Percentiles rank a stretch among this genome's conserved stretches.
These are phyloP conservation scores for Starmerella potacharoeniae DNA, from an alignment of 805 yeast genomes.

Conservation along the genomic window DNA sequence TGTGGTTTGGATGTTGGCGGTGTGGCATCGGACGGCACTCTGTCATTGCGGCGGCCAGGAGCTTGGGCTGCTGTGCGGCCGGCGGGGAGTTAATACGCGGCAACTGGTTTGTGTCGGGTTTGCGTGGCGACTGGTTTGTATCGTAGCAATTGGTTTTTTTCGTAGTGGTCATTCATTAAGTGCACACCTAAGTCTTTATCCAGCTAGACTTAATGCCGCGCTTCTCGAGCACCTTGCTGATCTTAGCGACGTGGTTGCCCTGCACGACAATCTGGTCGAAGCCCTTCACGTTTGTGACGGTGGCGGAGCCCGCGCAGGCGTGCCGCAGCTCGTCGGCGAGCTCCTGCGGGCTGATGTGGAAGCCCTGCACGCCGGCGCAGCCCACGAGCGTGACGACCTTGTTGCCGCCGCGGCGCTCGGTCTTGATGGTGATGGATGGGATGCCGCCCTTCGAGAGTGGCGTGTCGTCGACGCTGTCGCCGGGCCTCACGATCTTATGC, in stretches of 20 bases:
- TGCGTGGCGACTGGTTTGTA: too few species aligned
- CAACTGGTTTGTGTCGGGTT: too few species aligned
- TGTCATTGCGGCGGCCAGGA: too few species aligned
- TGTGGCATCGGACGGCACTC: too few species aligned
- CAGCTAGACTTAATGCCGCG: slow-evolving; percentile 44
- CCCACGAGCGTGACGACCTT: slow-evolving; percentile 61
- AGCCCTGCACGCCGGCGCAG: slow-evolving; percentile 50
- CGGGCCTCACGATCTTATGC: slow-evolving; percentile 40
- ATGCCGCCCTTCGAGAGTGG: slow-evolving; percentile 50
- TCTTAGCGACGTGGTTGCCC: slow-evolving; percentile 66
- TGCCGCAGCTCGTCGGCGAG: slow-evolving; percentile 60
- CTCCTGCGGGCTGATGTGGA: slow-evolving; percentile 49
- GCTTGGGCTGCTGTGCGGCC: too few species aligned
- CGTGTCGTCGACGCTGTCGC: slow-evolving; percentile 29
- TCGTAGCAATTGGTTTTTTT: too few species aligned
- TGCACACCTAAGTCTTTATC: slow-evolving; percentile 31
- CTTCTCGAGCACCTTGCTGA: slow-evolving; percentile 34
- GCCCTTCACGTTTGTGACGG: slow-evolving; percentile 42
- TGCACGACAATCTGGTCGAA: slow-evolving; percentile 71
- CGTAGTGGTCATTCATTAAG: not conserved
- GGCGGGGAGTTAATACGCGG: too few species aligned
- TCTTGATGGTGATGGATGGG: slow-evolving; percentile 54
- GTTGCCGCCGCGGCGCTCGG: slow-evolving; percentile 71
- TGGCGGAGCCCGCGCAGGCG: slow-evolving; percentile 81
- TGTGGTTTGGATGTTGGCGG: too few species aligned